Evolutionary conservation across 2,329 filamentous ascomycete species (phyloP), one percentile per base, ranked within the genome.

Genomic region (Neocucurbitaria cava): DNA sequence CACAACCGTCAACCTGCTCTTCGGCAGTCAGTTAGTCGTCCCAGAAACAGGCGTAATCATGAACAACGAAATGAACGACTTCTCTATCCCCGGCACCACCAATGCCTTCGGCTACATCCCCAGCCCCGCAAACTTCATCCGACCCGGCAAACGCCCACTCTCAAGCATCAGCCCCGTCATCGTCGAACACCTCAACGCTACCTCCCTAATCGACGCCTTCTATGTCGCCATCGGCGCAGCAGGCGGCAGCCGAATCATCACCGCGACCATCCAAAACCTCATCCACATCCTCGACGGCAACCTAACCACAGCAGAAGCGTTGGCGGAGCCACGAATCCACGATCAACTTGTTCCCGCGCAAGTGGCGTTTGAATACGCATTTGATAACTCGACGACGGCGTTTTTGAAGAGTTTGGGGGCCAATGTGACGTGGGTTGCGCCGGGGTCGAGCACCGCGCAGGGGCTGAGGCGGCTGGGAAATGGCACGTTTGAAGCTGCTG

Each of bases 21-120:
- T 96, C 66, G 94, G 94, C 41, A 89, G 87, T 24, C 82, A 87
- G 18, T 75, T 96, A 59, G 86, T 96, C 76, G 89, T 94, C 0
- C 91, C 92, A 0, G 84, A 89, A 64, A 93, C 92, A 0, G 93
- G 93, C 17, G 83, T 96, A 53, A 91, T 96, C 50, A 85, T 96
- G 79, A 75, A 81, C 73, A 79, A 82, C 58, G 79, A 79, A 52
- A 78, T 78, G 76, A 76, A 76, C 58, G 71, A 73, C 46, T 97
- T 97, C 79, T 91, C 88, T 44, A 92, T 96, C 66, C 93, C 94
- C 0, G 86, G 86, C 48, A 79, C 83, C 1, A 83, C 82, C 53
- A 96, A 96, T 72, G 86, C 88, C 23, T 98, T 97, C 72, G 92
- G 92, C 47, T 96, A 92, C 77, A 84, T 88, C 40, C 92, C 94